A percentile compares a stretch with the other conserved stretches of the same genome.
Evolutionary conservation across 768 basidiomycete genomes (phyloP).

Genomic region (Leccinum subtestaceum): DNA sequence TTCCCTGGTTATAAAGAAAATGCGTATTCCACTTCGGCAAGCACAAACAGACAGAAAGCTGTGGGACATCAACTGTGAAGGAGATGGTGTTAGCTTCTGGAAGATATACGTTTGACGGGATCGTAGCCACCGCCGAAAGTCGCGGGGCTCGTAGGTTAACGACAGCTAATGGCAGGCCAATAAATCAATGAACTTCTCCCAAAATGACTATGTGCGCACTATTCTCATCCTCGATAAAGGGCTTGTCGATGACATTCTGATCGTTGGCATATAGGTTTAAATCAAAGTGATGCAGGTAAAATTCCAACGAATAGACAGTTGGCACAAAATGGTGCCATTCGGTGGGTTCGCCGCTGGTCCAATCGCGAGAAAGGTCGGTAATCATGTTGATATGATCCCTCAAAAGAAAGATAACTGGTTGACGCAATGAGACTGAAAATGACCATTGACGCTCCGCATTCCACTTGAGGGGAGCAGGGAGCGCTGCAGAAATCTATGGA

Average conservation of each 20-base stretch:
- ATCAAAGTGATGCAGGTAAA: constrained; percentile 73
- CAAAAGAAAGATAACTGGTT: constrained; percentile 73
- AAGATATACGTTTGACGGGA: constrained; percentile 71
- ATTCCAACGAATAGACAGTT: constrained; percentile 66
- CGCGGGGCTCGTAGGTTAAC: constrained; percentile 60
- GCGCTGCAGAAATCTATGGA: constrained; percentile 59
- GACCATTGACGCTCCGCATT: constrained; percentile 77
- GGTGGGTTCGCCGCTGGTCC: constrained; percentile 77
- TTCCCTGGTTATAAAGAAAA: constrained; percentile 59
- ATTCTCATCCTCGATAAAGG: constrained; percentile 78
- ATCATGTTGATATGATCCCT: constrained; percentile 95
- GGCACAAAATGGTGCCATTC: constrained; percentile 85
- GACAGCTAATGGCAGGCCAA: constrained; percentile 51
- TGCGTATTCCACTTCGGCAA: constrained; percentile 91
- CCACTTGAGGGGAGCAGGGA: constrained; percentile 85
- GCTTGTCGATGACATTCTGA: constrained; percentile 94
- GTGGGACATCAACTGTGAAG: constrained; percentile 60
- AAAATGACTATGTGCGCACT: constrained; percentile 41
- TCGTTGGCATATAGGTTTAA: constrained; percentile 88
- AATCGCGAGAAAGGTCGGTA: constrained; percentile 89
- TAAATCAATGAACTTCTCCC: background rate
- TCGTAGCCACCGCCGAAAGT: constrained; percentile 48
- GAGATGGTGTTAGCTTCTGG: constrained; percentile 66
- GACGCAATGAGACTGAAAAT: constrained; percentile 66
- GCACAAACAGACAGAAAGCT: constrained; percentile 56